A percentile compares a stretch with the other conserved stretches of the same genome.
These are phyloP conservation scores for Papiliotrema nemorosa DNA, from an alignment of 1,284 basidiomycete species.

Conservation along the genomic window DNA sequence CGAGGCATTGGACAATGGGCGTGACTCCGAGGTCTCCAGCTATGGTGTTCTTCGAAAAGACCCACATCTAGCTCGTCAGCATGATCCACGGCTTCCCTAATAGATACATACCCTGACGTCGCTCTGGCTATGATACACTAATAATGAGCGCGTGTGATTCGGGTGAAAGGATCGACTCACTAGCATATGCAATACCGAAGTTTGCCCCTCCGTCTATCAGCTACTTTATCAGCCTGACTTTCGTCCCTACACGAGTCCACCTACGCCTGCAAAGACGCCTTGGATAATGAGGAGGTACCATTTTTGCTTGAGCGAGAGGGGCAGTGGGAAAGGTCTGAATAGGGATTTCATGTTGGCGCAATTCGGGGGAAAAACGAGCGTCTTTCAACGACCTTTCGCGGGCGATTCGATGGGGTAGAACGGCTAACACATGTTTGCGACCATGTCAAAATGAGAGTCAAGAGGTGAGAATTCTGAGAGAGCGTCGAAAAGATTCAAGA, in stretches of 20 bases:
- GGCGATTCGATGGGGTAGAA: too few relatives aligned
- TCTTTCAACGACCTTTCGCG: too few relatives aligned
- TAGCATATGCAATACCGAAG: conserved; percentile 48
- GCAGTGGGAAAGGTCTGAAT: conserved; percentile 46
- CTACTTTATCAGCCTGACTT: conserved; percentile 3
- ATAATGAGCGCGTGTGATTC: not conserved
- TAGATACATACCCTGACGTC: conserved; percentile 17
- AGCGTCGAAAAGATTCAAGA: too few relatives aligned
- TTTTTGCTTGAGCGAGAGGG: conserved; percentile 39
- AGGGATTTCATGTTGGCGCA: conserved; percentile 28
- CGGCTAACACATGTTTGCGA: too few relatives aligned
- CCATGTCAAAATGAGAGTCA: too few relatives aligned
- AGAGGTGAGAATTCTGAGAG: too few relatives aligned
- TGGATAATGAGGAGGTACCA: conserved; percentile 44
- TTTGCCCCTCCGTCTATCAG: conserved; percentile 47
- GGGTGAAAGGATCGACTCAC: conserved; percentile 17
- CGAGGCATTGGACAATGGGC: conserved; percentile 44
- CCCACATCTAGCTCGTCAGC: conserved; percentile 43
- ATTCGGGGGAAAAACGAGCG: too few relatives aligned
- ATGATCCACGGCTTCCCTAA: not conserved
- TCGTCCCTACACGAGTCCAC: not conserved
- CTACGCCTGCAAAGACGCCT: conserved; percentile 36
- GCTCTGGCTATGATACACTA: conserved; percentile 43
- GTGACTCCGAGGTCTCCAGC: conserved; percentile 50
- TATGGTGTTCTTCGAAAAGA: conserved; percentile 44